A percentile compares a stretch with the other conserved stretches of the same genome.
phyloP scores from a whole-genome alignment of 2,329 filamentous ascomycete species.

The Ceratocystis variospora region DNA sequence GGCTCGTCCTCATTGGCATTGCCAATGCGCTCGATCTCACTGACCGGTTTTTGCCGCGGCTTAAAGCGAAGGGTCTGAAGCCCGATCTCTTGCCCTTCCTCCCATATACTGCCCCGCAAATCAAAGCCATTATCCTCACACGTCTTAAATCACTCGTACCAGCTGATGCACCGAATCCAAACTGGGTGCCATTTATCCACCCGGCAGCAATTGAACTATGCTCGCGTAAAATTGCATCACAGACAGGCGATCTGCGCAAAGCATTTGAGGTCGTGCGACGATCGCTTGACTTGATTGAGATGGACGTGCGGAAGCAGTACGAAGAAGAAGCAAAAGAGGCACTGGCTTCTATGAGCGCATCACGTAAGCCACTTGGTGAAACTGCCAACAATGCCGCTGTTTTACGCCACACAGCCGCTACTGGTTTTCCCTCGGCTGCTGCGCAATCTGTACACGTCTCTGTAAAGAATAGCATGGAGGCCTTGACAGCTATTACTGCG shows the following conservation, averaged over 20 bases:
- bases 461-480: constrained; percentile 41
- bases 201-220: constrained; percentile 88
- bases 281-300: constrained; percentile 77
- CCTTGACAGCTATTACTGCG: constrained; percentile 61
- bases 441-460: constrained; percentile 35
- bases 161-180: constrained; percentile 35
- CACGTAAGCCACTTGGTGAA: constrained; percentile 65
- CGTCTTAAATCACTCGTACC: constrained; percentile 66
- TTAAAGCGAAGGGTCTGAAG: constrained; percentile 86
- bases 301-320: constrained; percentile 64
- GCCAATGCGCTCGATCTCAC: constrained; percentile 93
- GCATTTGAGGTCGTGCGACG: constrained; percentile 88
- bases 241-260: constrained; percentile 87
- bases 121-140: constrained; percentile 72
- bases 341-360: constrained; percentile 48
- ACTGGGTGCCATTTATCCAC: constrained; percentile 75
- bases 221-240: constrained; percentile 83
- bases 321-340: constrained; percentile 46
- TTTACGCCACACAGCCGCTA: constrained; percentile 30
- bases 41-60: constrained; percentile 80
- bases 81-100: constrained; percentile 82
- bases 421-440: constrained; percentile 26
- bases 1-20: constrained; percentile 75
- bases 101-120: constrained; percentile 77
- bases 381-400: constrained; percentile 54